Evolutionary conservation across 2,329 filamentous ascomycete genomes (phyloP).

Genomic region (Pseudogymnoascus sp.): DNA sequence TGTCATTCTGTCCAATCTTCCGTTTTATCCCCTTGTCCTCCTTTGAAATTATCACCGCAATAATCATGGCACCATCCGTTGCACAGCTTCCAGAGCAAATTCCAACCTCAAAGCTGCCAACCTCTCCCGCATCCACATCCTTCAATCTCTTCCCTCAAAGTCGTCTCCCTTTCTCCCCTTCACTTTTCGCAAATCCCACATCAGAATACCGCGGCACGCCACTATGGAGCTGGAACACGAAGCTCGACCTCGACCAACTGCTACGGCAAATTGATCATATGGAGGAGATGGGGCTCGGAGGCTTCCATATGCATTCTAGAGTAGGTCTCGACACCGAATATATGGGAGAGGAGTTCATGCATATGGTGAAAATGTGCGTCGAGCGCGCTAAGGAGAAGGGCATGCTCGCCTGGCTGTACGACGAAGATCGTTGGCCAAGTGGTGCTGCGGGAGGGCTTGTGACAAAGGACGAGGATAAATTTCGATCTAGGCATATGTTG

Average conservation of each 20-base stretch:
- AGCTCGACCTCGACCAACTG: conserved; percentile 24
- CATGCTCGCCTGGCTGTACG: conserved; percentile 30
- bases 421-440: conserved; percentile 30
- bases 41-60: not conserved
- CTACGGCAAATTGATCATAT: conserved; percentile 28
- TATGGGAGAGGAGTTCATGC: conserved; percentile 29
- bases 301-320: conserved; percentile 29
- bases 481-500: conserved; percentile 26
- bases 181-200: conserved; percentile 26
- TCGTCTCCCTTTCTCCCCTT: conserved; percentile 18
- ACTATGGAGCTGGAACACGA: conserved; percentile 29
- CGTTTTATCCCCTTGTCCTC: not conserved
- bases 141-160: not conserved
- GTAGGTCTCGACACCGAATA: conserved; percentile 30
- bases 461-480: conserved; percentile 22
- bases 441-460: conserved; percentile 27
- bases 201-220: conserved; percentile 29
- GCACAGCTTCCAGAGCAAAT: not conserved
- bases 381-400: conserved; percentile 27
- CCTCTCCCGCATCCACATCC: not conserved
- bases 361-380: conserved; percentile 26
- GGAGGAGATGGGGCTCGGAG: conserved; percentile 28
- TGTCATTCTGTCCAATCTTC: not conserved
- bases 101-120: not conserved
- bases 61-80: not conserved